phyloP scores from a whole-genome alignment of 1,139 yeast species.

The Pichia sp. region DNA sequence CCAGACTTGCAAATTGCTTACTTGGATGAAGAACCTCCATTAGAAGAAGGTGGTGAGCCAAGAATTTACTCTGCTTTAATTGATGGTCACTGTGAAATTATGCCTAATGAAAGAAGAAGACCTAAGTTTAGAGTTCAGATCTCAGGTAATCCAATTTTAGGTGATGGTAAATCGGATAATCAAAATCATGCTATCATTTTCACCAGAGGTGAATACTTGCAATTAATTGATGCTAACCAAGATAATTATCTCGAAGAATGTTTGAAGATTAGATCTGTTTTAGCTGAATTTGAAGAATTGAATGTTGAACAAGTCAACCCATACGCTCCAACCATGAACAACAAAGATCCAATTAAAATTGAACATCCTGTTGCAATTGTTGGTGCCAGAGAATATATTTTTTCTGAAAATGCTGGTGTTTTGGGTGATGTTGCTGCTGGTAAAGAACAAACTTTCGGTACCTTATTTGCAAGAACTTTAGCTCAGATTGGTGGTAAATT shows the following conservation, averaged over 20 bases:
- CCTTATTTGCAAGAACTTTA: constrained; percentile 45
- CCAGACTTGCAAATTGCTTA: constrained; percentile 57
- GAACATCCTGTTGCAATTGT: constrained; percentile 41
- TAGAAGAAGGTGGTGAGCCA: constrained; percentile 25
- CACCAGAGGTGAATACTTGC: constrained; percentile 46
- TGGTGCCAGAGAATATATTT: constrained; percentile 48
- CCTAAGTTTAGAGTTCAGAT: constrained; percentile 37
- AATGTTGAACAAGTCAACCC: constrained; percentile 28
- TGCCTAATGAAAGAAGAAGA: constrained; percentile 25
- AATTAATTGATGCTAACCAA: constrained; percentile 48
- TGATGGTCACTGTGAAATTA: constrained; percentile 40
- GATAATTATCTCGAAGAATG: constrained; percentile 51
- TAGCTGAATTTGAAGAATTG: constrained; percentile 44
- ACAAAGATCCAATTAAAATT: constrained; percentile 6
- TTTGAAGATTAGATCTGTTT: constrained; percentile 40
- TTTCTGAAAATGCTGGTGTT: constrained; percentile 46
- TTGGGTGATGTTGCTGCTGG: constrained; percentile 53
- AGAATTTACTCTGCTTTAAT: constrained; percentile 55
- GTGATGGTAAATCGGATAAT: constrained; percentile 52
- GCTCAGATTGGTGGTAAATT: constrained; percentile 49
- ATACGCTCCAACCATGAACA: constrained; percentile 12
- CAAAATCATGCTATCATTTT: constrained; percentile 45
- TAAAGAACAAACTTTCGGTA: constrained; percentile 51
- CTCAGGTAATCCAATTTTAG: constrained; percentile 47
- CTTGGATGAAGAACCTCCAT: constrained; percentile 29